phyloP scores from a whole-genome alignment of 768 basidiomycete species.

The Rubroboletus pulcherrimus region DNA sequence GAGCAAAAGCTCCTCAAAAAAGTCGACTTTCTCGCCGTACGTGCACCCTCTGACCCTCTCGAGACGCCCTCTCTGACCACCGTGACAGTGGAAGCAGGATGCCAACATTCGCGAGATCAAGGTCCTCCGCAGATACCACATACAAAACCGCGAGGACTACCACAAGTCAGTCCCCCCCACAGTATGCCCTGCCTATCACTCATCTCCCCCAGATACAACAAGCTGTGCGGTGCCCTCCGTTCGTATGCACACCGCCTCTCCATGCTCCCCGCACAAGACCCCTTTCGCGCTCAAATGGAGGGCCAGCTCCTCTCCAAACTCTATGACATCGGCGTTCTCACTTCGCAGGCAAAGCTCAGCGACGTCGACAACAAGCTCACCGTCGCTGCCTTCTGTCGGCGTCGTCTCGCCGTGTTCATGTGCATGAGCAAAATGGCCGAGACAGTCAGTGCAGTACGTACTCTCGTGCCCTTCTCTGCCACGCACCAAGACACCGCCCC shows the following conservation, averaged over 20 bases:
- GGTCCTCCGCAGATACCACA: conserved; percentile 92
- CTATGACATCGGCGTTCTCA: conserved; percentile 95
- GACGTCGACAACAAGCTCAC: conserved; percentile 94
- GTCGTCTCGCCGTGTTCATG: conserved; percentile 90
- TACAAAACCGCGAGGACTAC: conserved; percentile 92
- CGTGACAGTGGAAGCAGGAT: conserved; percentile 90
- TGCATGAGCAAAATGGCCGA: conserved; percentile 93
- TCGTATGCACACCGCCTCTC: conserved; percentile 84
- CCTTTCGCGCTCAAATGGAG: conserved; percentile 82
- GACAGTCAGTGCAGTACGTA: conserved; percentile 85
- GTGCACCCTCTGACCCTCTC: conserved; percentile 22
- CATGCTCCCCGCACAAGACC: conserved; percentile 83
- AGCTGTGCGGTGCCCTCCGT: conserved; percentile 83
- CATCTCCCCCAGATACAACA: conserved; percentile 71
- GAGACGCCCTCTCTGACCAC: conserved; percentile 1
- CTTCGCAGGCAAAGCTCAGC: conserved; percentile 80
- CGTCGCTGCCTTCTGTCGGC: conserved; percentile 89
- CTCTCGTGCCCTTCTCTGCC: background rate
- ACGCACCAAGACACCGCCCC: conserved; percentile 11
- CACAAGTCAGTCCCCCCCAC: conserved; percentile 57
- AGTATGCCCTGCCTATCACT: background rate
- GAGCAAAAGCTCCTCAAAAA: conserved; percentile 94
- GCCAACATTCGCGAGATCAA: conserved; percentile 85
- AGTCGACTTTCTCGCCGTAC: conserved; percentile 92
- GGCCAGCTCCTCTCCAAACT: conserved; percentile 86